Evolutionary conservation across 768 basidiomycete genomes (phyloP), one percentile per base, ranked within the genome.

Genomic region (Suillus bovinus): DNA sequence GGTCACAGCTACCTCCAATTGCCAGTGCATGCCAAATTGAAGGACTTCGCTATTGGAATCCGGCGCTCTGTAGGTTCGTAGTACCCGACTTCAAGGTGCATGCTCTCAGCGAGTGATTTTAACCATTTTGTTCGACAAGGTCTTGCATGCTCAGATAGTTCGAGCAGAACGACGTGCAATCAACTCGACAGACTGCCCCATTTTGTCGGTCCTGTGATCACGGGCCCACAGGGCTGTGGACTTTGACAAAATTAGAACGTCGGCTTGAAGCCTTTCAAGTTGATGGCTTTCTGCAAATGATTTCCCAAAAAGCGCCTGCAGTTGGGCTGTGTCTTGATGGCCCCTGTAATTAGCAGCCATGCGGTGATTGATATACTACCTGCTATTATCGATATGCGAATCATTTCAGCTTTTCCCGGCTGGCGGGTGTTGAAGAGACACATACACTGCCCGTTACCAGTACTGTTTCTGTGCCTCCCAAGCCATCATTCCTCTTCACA

Each of bases 381-480:
- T 27, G 5, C 16, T 17, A 49, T 27, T 27, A 9, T 17, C 24
- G 49, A 10, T 29, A 29, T 27, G 17, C 49, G 42, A 8, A 7
- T 31, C 20, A 59, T 59, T 14, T 33, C 50, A 29, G 36, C 10
- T 17, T 36, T 20, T 27, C 36, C 27, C 36, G 36, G 22, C 38
- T 27, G 24, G 24, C 27, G 34, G 41, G 29, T 54, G 29, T 34
- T 53, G 17, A 31, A 27, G 10, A 54, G 16, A 55, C 24, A 27
- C 22, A 38, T 38, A 39, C 63, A 64, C 61, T 33, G 63, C 63
- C 63, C 63, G 61, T 64, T 62, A 62, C 63, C 17, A 46, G 27
- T 22, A 24, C 33, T n/a, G 53, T 61, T 41, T 20, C 33, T 39
- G 36, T 59, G 8, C 29, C 50, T 41, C 47, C 50, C 34, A 24